Evolutionary conservation across 345 rosid genomes (phyloP), one percentile per base, ranked within the genome.

Genomic region (Ailanthus altissimus): DNA sequence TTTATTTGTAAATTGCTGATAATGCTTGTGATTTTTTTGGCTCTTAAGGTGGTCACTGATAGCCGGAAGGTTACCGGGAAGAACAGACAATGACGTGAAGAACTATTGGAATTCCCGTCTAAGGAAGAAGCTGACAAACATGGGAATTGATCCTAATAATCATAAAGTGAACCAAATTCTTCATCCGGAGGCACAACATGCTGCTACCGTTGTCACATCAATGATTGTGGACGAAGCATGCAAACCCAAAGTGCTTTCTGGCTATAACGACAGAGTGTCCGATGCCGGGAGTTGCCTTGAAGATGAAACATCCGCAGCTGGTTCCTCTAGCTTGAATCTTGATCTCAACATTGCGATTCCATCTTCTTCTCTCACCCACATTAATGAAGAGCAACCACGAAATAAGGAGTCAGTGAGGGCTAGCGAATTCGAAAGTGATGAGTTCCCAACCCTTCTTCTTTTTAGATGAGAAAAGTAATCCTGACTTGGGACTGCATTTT

Each of bases 61-160:
- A 57, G 89, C 89, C 5, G 88, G 89, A 43, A 75, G 88, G 77
- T 83, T 87, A 70, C 89, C 89, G 0, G 89, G 88, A n/a, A 74
- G 89, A 43, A 87, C 89, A 0, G 89, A 84, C 70, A 82, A 87
- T 73, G 89, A 87, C 63, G 85, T 87, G 57, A 84, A 87, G 77
- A 87, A 87, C 53, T 77, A 87, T 49, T 87, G 88, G 88, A 87
- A 87, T 51, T 80, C 89, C 23, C 86, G 84, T 58, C 8, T 87
- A 6, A 87, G 72, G 74, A 84, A 84, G 68, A 87, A 84, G 82
- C 81, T 87, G 40, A 75, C 79, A 8, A 77, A 77, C 57, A 59
- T 81, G 83, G 88, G 89, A 18, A 79, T 87, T 59, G 89, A 87
- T 79, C 88, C 89, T 18, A 83, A 87, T 23, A 83, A 87, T 78